Evolutionary conservation across 371 early-diverging fungal genomes (phyloP), one percentile per base, ranked within the genome.

Genomic region (Mucor plumbeus): DNA sequence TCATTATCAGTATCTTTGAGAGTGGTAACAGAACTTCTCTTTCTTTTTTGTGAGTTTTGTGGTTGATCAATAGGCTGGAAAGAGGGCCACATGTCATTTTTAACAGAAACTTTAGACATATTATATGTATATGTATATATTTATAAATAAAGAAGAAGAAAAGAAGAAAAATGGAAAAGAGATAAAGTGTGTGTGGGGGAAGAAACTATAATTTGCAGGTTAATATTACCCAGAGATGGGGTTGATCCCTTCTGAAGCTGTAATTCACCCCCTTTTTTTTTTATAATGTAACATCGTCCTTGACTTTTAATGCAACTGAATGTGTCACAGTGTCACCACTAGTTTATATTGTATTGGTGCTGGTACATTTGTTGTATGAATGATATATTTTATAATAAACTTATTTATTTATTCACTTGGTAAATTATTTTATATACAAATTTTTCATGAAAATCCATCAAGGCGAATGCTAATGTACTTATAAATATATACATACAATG

Each of bases 61-160:
- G 61, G 53, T 19, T 59, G 61, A 15, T 71, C 59, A 5, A 63
- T 55, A 59, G 68, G 60, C n/a, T 68, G 64, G 59, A 68, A 71
- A 8, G 72, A 41, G 43, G 68, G 60, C 44, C 62, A 47, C n/a
- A 33, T 14, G 26, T 71, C 68, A 40, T 68, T 71, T 17, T 68
- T 61, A 8, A 63, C 7, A 58, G 68, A 63, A 5, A 65, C 70
- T 21, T 59, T 64, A 40, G 65, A 69, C 64, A 69, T 65, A 38
- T 43, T 54, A 53, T 11, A 5, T 26, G 9, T 39, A 39, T 17
- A 21, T 35, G 54, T 17, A 44, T 9, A 50, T 33, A 59, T 15
- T 34, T 15, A 59, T 8, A 31, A 31, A 5, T 26, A 47, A 19
- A 53, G n/a, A 31, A 31, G 21, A 53, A 21, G 21, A 26, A 31